Base-by-base conservation (phyloP, 495 filamentous ascomycete species). In the Aspergillus bertholletiae region DNA sequence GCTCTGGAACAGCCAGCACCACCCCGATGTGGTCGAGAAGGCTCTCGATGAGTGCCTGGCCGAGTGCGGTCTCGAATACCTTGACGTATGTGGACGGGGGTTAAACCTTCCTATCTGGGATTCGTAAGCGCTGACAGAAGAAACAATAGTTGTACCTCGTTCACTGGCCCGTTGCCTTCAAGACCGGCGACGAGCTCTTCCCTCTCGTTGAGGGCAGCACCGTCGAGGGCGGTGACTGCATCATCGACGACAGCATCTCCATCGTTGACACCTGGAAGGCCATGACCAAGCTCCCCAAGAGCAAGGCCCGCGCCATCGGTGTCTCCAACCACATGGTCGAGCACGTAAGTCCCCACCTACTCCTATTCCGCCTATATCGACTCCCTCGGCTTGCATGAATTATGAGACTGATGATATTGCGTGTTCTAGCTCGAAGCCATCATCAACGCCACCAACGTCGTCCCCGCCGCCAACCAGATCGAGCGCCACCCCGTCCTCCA, bases 181-280 rank as follows among this genome's bases (percentile, higher is more conserved):
- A 71, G 61, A 66, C 65, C 46, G 74, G 75, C 56, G 55, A 59
- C 48, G 56, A 65, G 11, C 68, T 72, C 62, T 79, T 80, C 70
- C 77, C 77, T 50, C 68, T 74, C 5, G 59, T 67, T 26, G 66
- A 58, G 26, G 61, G 59, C 54, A 75, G 68, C 57, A 60, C 48
- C 18, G 59, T 69, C 15, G 64, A 69, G 51, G 71, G 70, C 57
- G 73, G 73, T 20, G 72, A 78, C 41, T 64, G 72, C 46, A 55
- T 55, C 39, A 74, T 80, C 56, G 74, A 80, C 24, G 70, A 78
- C 43, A 59, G 49, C 46, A 63, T 80, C 54, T 79, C 77, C 54
- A 77, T 80, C 22, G 73, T 76, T 22, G 74, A 80, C 52, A 80
- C 76, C 63, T 80, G 75, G 76, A 77, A 70, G 62, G 77, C 77